Evolutionary conservation across 73 alveolate species (phyloP).

Genomic region (Paramecium tetraurelia): DNA sequence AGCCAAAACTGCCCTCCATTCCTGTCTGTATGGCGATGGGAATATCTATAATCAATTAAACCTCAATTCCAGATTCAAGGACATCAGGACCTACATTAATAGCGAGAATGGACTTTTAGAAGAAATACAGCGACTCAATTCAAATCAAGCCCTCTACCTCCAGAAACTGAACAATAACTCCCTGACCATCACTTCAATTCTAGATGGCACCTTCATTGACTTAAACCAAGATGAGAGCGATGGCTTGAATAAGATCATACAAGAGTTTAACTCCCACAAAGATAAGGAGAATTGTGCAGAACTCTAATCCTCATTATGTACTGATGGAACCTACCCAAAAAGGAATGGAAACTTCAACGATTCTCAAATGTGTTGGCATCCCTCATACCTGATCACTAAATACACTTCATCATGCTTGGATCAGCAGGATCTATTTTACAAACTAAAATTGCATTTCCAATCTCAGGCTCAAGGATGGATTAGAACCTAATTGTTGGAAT

Average conservation of each 20-base stretch:
- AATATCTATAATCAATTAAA: background rate
- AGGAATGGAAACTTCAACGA: background rate
- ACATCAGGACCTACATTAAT: background rate
- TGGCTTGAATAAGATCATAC: background rate
- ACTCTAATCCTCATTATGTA: background rate
- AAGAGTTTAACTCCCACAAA: background rate
- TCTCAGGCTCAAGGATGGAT: background rate
- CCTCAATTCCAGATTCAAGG: background rate
- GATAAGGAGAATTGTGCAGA: background rate
- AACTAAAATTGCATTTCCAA: background rate
- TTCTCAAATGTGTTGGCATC: background rate
- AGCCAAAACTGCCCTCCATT: background rate
- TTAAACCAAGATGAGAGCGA: background rate
- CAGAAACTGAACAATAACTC: background rate
- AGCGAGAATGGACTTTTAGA: background rate
- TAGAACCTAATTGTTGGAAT: background rate
- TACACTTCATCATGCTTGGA: background rate
- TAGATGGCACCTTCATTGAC: background rate
- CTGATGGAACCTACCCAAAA: background rate
- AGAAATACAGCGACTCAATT: background rate
- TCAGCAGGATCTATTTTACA: background rate
- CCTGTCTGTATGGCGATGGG: background rate
- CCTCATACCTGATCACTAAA: background rate
- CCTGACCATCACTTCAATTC: background rate
- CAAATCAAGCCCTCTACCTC: background rate